A percentile compares a stretch with the other conserved stretches of the same genome.
These are phyloP conservation scores for Pilasporangium apinafurcum DNA, from an alignment of 352 stramenopile species.

Conservation along the genomic window DNA sequence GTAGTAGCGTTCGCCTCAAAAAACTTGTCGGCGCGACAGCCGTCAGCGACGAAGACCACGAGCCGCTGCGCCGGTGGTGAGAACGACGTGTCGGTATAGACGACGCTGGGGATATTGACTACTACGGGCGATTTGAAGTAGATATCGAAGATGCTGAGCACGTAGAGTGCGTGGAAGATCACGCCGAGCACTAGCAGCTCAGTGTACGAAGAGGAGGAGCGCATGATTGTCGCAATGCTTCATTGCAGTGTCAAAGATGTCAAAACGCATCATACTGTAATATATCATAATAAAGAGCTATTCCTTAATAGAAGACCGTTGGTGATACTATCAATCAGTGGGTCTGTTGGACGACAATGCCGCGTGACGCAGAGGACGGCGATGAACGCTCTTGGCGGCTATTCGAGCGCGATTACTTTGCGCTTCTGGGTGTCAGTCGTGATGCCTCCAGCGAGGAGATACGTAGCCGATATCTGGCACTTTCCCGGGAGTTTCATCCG, in stretches of 20 bases:
- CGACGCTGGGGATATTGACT: slow-evolving; percentile 46
- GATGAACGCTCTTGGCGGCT: slow-evolving; percentile 38
- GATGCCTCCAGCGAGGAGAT: slow-evolving; percentile 59
- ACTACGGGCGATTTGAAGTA: slow-evolving; percentile 87
- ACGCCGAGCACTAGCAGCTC: slow-evolving; percentile 62
- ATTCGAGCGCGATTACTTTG: slow-evolving; percentile 82
- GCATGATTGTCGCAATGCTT: too few relatives aligned
- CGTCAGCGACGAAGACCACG: slow-evolving; percentile 83
- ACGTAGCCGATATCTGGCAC: slow-evolving; percentile 49
- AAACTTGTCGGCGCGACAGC: slow-evolving; percentile 78
- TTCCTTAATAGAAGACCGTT: too few relatives aligned
- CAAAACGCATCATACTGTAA: too few relatives aligned
- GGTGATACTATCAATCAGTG: too few relatives aligned
- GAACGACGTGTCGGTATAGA: slow-evolving; percentile 11
- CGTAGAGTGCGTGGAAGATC: slow-evolving; percentile 76
- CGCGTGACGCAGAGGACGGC: too few relatives aligned
- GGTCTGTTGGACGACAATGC: too few relatives aligned
- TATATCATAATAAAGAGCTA: too few relatives aligned
- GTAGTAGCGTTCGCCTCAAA: slow-evolving; percentile 48
- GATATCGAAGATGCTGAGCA: slow-evolving; percentile 88
- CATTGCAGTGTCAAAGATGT: too few relatives aligned
- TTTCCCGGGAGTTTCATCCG: slow-evolving; percentile 83
- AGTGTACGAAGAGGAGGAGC: too few relatives aligned
- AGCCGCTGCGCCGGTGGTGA: slow-evolving; percentile 46
- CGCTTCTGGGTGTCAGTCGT: slow-evolving; percentile 58